Conservation (phyloP, 441 rosid species). For the Rhodomyrtus psidioides region DNA sequence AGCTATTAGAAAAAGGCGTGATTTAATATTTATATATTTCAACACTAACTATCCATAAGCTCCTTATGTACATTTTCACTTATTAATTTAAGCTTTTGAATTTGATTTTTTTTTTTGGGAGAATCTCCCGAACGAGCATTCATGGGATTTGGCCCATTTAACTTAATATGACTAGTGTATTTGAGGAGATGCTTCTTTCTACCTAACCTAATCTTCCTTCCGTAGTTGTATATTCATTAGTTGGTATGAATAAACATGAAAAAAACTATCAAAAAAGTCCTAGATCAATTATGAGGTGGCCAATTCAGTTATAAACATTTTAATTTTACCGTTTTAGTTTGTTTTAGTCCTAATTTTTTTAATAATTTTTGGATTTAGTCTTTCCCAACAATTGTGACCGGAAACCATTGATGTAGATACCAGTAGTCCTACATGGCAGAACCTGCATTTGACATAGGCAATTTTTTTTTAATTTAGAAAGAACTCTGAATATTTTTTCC, state of each 20-base stretch:
- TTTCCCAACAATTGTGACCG: accelerated
- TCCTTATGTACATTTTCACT: background rate
- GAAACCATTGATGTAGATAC: accelerated
- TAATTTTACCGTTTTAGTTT: background rate
- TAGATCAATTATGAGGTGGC: background rate
- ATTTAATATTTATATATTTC: too few relatives aligned
- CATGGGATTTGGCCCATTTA: background rate
- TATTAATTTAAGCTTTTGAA: background rate
- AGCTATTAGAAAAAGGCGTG: too few relatives aligned
- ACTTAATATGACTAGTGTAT: background rate
- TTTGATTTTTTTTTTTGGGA: background rate
- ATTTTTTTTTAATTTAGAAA: background rate
- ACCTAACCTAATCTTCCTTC: background rate
- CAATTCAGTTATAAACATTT: background rate
- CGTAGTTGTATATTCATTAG: background rate
- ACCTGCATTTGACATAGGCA: accelerated
- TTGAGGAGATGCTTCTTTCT: background rate
- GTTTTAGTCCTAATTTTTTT: background rate
- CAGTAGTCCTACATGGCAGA: accelerated
- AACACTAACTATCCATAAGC: background rate
- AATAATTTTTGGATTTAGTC: background rate
- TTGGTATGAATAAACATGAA: background rate
- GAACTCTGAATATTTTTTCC: background rate
- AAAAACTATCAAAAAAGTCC: background rate
- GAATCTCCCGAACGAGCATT: background rate